Percentiles rank a stretch among this genome's conserved stretches.
Evolutionary conservation across 2,329 filamentous ascomycete genomes (phyloP).

Genomic region (Claviceps lovelessii): DNA sequence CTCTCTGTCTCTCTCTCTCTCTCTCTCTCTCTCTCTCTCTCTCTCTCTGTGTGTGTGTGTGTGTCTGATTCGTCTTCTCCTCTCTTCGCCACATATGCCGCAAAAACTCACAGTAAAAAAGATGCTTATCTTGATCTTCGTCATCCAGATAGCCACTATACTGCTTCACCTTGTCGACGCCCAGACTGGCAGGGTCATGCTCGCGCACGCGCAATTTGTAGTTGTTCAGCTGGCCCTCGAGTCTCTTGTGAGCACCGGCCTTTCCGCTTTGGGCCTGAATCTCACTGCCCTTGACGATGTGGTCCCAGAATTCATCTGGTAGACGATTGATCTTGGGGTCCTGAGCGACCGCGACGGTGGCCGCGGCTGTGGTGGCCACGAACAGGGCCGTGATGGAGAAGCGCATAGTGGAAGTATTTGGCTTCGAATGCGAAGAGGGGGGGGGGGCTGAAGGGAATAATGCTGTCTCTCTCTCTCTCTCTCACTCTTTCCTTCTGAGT

Average conservation of each 20-base stretch:
- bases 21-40: no score
- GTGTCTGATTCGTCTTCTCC: neutral
- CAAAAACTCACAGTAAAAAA: slow-evolving; percentile 76
- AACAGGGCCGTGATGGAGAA: neutral
- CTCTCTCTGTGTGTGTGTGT: no score
- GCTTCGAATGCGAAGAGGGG: no score
- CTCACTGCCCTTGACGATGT: slow-evolving; percentile 71
- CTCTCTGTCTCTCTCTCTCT: no score
- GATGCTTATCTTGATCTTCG: slow-evolving; percentile 87
- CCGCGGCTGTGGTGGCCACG: neutral
- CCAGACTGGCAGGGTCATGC: slow-evolving; percentile 70
- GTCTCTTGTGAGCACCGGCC: slow-evolving; percentile 32
- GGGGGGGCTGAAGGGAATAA: no score
- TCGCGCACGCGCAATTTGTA: slow-evolving; percentile 84
- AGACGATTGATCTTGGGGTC: slow-evolving; percentile 31
- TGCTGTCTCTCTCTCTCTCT: no score
- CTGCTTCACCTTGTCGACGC: slow-evolving; percentile 88
- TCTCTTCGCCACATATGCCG: neutral
- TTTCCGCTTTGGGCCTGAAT: slow-evolving; percentile 46
- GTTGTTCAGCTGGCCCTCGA: slow-evolving; percentile 67
- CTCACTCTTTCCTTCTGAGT: no score
- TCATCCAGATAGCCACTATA: slow-evolving; percentile 97
- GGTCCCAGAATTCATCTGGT: slow-evolving; percentile 76
- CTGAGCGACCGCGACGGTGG: neutral
- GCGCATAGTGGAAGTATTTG: neutral